Base-by-base conservation (phyloP, 2,329 filamentous ascomycete species). In the Talaromyces sp. region DNA sequence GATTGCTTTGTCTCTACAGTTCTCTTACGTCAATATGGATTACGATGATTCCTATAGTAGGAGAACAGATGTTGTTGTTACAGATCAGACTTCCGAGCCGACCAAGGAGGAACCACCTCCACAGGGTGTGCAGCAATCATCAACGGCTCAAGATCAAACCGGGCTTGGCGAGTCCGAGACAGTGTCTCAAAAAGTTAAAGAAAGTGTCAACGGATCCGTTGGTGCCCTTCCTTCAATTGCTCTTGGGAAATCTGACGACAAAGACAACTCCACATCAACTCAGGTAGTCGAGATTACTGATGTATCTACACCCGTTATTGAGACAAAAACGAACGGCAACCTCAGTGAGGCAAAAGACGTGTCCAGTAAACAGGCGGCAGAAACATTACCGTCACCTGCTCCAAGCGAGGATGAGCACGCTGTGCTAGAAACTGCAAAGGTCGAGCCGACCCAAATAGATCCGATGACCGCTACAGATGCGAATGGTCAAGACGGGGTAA, bases 1-100 rank as follows among this genome's bases (percentile, higher is more conserved):
- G 56, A 59, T 59, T 43, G 56, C 56, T 6, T 29, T 59, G 36
- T 59, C 56, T 27, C 17, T 59, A 29, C 56, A 59, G 38, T 43
- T 59, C 10, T 59, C 56, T 27, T 59, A 25, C 22, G 56, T 59
- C 13, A 29, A 43, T 43, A 29, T 31, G 19, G 10, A 5, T 27
- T 43, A 59, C 38, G 56, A 59, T 31, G 56, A 59, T 29, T 27
- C 15, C 25, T 59, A 27, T 19, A 43, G 36, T 22, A 40, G 19
- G 17, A 43, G 34, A 17, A 2, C 1, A 22, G 53, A 56, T 15
- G 3, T 36, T 15, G n/a, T 56, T 34, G n/a, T 34, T 36, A 36
- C 53, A 8, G 53, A 56, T 11, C 10, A 36, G 31, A 22, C n/a
- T 6, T 6, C 11, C 1, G 31, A 56, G n/a, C 11, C 29, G 10